Evolutionary conservation across 2,329 filamentous ascomycete genomes (phyloP).

Genomic region (Monosporascus sp.): DNA sequence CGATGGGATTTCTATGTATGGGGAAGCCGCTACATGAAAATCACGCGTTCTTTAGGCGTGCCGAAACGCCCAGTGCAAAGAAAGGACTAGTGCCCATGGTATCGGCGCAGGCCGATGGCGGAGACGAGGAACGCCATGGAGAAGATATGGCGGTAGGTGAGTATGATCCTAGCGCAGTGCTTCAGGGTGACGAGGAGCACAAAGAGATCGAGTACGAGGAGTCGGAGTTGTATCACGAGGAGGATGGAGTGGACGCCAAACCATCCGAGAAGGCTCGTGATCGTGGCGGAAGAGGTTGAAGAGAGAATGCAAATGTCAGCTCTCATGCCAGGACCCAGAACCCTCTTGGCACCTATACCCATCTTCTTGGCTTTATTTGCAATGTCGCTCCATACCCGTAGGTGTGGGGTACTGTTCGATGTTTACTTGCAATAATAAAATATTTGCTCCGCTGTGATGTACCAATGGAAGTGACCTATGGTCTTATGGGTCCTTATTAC

Average conservation of each 20-base stretch:
- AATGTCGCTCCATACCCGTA: background rate
- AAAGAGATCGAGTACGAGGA: conserved; percentile 18
- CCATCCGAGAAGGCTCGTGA: background rate
- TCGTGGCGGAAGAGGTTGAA: background rate
- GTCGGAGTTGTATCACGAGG: conserved; percentile 11
- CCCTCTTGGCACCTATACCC: too few species aligned
- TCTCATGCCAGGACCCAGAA: background rate
- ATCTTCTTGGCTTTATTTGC: background rate
- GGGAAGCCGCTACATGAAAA: conserved; percentile 41
- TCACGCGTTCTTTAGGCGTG: conserved; percentile 47
- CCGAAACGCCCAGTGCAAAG: conserved; percentile 1
- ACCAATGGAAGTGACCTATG: background rate
- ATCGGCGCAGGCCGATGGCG: conserved; percentile 3
- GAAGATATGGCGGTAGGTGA: conserved; percentile 16
- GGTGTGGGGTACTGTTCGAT: background rate
- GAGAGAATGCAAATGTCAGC: background rate
- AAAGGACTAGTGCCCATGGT: conserved; percentile 8
- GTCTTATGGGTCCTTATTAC: too few species aligned
- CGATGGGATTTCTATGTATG: conserved; percentile 53
- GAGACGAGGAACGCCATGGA: conserved; percentile 5
- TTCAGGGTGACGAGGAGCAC: conserved; percentile 12
- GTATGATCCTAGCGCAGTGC: conserved; percentile 14
- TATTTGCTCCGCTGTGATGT: background rate
- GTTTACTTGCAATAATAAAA: background rate
- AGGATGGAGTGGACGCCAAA: background rate